Percentiles rank a stretch among this genome's conserved stretches.
These are phyloP conservation scores for Russula emetica DNA, from an alignment of 768 basidiomycete species.

Conservation along the genomic window DNA sequence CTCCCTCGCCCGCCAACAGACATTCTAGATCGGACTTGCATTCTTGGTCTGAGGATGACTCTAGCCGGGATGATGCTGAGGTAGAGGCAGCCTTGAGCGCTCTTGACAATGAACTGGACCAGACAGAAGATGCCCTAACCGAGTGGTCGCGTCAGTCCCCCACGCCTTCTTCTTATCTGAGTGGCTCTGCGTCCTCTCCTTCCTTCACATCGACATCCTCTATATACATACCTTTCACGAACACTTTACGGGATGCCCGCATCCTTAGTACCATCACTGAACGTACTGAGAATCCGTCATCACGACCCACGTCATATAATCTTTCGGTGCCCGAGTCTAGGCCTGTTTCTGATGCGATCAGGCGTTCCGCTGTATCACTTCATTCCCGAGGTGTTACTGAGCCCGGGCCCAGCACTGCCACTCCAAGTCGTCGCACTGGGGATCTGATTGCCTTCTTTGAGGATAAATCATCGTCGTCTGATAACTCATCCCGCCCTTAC, in stretches of 20 bases:
- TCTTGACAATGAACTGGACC: constrained; percentile 63
- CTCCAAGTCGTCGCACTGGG: constrained; percentile 52
- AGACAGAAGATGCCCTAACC: constrained; percentile 59
- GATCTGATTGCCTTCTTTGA: constrained; percentile 77
- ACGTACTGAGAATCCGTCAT: constrained; percentile 60
- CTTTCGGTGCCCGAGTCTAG: constrained; percentile 31
- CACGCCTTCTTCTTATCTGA: constrained; percentile 37
- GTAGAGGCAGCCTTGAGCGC: constrained; percentile 65
- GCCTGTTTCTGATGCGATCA: constrained; percentile 43
- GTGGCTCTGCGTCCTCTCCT: constrained; percentile 30
- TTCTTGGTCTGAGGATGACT: constrained; percentile 52
- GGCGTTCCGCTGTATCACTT: constrained; percentile 37
- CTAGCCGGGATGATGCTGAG: constrained; percentile 45
- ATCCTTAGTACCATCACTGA: constrained; percentile 75
- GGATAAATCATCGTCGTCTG: constrained; percentile 44
- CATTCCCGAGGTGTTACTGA: constrained; percentile 62
- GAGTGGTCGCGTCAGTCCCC: constrained; percentile 52
- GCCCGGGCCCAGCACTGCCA: constrained; percentile 38
- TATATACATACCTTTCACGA: constrained; percentile 33
- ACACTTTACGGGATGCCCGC: constrained; percentile 44
- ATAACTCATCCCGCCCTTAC: constrained; percentile 30
- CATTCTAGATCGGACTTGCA: constrained; percentile 23
- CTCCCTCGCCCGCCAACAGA: constrained; percentile 26
- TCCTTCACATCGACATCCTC: constrained; percentile 26
- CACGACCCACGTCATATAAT: constrained; percentile 50